Base-by-base conservation (phyloP, 1,284 basidiomycete species). In the Boletus hoseneyae region DNA sequence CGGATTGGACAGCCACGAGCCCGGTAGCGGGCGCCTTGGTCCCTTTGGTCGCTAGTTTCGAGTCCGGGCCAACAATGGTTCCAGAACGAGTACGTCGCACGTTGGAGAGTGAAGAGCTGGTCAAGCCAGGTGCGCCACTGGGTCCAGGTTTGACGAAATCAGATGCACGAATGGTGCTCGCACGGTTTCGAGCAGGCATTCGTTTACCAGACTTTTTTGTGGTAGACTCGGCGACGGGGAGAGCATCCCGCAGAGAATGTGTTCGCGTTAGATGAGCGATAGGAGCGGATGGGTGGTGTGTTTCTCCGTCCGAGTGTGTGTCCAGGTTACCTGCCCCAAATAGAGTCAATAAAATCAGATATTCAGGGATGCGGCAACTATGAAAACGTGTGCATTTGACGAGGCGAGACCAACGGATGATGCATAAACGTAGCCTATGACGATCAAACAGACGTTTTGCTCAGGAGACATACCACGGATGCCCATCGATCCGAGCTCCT, bases 31-130 rank as follows among this genome's bases (percentile, higher is more conserved):
- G 6, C 1, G 21, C 43, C 35, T 43, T 51, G 16, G 47, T 27
- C 8, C 16, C 21, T 36, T 53, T 48, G 5, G 40, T 27, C 15
- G 38, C 65, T 11, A 63, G 50, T 18, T 52, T 60, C 30, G 67
- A 67, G 42, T 57, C 45, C 2, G 56, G 56, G 12, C 64, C 65
- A 21, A 69, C 64, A 18, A 69, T 43, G 0, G 66, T 66, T 11
- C 64, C 68, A 21, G 65, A 68, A 12, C 67, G 65, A 3, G 68
- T 68, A 3, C 66, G 65, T 33, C 56, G 62, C 16, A 58, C 53
- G 12, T 58, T 52, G n/a, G 49, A 32, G 0, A 25, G 29, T 12
- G 40, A 42, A 16, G 51, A 33, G 16, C 41, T 19, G 0, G 46
- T 25, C 4, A 4, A 18, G 41, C 37, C 29, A 19, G 45, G 32